Percentiles rank a stretch among this genome's conserved stretches.
phyloP scores from a whole-genome alignment of 257 asterid species.

The Petunia secreta region DNA sequence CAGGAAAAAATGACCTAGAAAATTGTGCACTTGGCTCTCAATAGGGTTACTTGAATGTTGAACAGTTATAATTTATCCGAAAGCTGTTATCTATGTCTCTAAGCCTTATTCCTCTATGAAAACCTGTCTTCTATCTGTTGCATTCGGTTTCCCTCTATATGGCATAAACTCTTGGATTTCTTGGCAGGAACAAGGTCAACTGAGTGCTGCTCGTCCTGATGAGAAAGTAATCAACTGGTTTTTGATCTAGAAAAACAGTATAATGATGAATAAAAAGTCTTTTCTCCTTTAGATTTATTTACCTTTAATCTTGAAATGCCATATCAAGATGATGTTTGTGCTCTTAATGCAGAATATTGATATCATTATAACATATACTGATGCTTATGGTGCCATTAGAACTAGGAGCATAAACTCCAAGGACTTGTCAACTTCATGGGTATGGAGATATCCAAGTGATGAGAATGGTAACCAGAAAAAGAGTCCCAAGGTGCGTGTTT shows the following conservation, averaged over 20 bases:
- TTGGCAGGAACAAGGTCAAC: conserved; percentile 61
- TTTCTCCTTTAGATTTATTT: conserved; percentile 15
- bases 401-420: conserved; percentile 65
- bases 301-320: neutral
- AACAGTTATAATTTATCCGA: neutral
- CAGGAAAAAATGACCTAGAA: no score
- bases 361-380: conserved; percentile 76
- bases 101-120: conserved; percentile 21
- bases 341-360: conserved; percentile 74
- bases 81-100: conserved; percentile 12
- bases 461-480: conserved; percentile 44
- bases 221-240: conserved; percentile 57
- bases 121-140: conserved; percentile 11
- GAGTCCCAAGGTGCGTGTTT: conserved; percentile 46
- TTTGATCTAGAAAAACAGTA: conserved; percentile 32
- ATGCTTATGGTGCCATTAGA: conserved; percentile 74
- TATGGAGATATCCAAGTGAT: conserved; percentile 73
- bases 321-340: conserved; percentile 20
- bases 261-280: conserved; percentile 3
- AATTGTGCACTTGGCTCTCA: neutral
- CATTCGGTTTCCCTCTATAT: conserved; percentile 27
- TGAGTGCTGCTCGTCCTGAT: conserved; percentile 46
- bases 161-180: conserved; percentile 35
- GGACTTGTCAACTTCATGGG: conserved; percentile 88
- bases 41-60: conserved; percentile 8